A percentile compares a stretch with the other conserved stretches of the same genome.
phyloP scores from a whole-genome alignment of 345 rosid genomes.

The Eucalyptus microcorys region DNA sequence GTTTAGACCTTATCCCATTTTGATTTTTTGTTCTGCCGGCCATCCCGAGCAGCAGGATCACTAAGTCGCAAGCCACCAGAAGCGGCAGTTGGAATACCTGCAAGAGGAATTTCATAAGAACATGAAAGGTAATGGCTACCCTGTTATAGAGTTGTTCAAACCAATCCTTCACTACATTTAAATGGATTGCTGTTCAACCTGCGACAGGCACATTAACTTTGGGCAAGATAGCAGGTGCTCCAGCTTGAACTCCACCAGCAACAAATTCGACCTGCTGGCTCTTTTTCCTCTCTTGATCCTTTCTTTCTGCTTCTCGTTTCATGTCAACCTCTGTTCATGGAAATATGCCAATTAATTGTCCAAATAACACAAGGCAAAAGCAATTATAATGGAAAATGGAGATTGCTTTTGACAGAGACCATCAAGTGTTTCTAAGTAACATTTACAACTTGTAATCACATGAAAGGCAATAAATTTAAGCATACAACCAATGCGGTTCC shows the following conservation, averaged over 20 bases:
- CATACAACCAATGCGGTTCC: not conserved
- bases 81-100: slow-evolving; percentile 21
- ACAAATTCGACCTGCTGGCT: slow-evolving; percentile 73
- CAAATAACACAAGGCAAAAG: not conserved
- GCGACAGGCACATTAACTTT: slow-evolving; percentile 54
- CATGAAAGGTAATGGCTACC: not conserved
- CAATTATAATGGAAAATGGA: not conserved
- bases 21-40: slow-evolving; percentile 78
- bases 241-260: slow-evolving; percentile 53
- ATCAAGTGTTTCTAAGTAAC: not conserved
- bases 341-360: not conserved
- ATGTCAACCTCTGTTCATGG: slow-evolving; percentile 53
- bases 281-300: slow-evolving; percentile 77
- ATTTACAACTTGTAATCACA: not conserved
- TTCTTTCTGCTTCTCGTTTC: slow-evolving; percentile 80
- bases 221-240: slow-evolving; percentile 22
- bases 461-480: not conserved
- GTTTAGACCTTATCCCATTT: slow-evolving; percentile 85
- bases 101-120: not conserved
- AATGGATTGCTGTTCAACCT: slow-evolving; percentile 17
- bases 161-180: not conserved
- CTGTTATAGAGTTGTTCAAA: not conserved
- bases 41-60: slow-evolving; percentile 46
- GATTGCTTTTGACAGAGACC: not conserved
- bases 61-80: slow-evolving; percentile 29